Evolutionary conservation across 106 monocot genomes (phyloP).

Genomic region (Acanthochlamys bracteata): DNA sequence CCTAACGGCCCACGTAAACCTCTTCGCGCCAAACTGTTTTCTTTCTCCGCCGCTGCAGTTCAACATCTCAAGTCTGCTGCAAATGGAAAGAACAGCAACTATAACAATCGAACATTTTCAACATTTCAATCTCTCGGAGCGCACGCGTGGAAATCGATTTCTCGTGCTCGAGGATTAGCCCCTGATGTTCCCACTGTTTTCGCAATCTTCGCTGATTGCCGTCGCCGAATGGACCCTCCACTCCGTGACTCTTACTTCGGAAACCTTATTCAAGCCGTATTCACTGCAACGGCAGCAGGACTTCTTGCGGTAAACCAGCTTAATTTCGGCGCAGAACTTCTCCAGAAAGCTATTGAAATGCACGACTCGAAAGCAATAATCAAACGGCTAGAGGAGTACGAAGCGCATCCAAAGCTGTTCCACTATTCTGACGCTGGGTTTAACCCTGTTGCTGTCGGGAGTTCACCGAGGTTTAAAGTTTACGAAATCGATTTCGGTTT

Average conservation of each 20-base stretch:
- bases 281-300: constrained; percentile 59
- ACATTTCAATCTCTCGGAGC: constrained; percentile 84
- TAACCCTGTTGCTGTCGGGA: constrained; percentile 82
- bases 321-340: constrained; percentile 34
- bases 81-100: constrained; percentile 19
- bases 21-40: constrained; percentile 62
- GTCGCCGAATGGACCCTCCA: constrained; percentile 54
- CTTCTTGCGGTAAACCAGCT: constrained; percentile 36
- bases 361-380: constrained; percentile 62
- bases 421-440: constrained; percentile 77
- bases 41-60: constrained; percentile 48
- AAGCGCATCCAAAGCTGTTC: constrained; percentile 84
- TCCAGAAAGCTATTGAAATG: constrained; percentile 56
- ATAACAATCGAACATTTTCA: constrained; percentile 23
- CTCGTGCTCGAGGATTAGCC: constrained; percentile 57
- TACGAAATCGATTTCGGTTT: constrained; percentile 96
- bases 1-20: constrained; percentile 49
- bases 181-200: constrained; percentile 65
- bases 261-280: constrained; percentile 83
- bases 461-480: constrained; percentile 81
- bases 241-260: constrained; percentile 70
- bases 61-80: constrained; percentile 40
- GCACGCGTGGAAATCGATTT: constrained; percentile 73
- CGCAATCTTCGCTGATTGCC: constrained; percentile 87
- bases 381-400: constrained; percentile 61